A percentile compares a stretch with the other conserved stretches of the same genome.
Evolutionary conservation across 2,329 filamentous ascomycete species (phyloP).

Genomic region (Cadophora sp.): DNA sequence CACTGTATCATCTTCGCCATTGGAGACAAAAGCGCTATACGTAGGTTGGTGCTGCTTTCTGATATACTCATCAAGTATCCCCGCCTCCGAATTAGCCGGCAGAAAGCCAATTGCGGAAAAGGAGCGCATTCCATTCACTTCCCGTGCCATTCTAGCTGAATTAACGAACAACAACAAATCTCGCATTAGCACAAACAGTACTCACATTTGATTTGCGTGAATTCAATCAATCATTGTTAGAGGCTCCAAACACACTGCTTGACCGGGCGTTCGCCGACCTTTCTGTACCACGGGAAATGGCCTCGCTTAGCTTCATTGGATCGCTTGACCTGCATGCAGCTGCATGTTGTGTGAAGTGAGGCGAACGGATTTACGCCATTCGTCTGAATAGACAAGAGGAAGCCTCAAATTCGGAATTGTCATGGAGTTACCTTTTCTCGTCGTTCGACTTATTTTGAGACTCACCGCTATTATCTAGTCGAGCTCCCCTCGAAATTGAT

Average conservation of each 20-base stretch:
- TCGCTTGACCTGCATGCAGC: conserved; percentile 10
- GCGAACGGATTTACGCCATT: conserved; percentile 6
- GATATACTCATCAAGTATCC: no score
- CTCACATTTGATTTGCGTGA: neutral
- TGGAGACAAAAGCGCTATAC: no score
- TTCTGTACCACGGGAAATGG: neutral
- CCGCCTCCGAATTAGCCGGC: no score
- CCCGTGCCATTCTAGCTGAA: neutral
- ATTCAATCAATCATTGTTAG: neutral
- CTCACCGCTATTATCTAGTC: neutral
- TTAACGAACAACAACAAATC: neutral
- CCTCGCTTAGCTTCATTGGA: neutral
- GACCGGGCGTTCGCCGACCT: neutral
- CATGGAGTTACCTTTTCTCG: neutral
- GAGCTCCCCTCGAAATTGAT: neutral
- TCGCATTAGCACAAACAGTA: neutral
- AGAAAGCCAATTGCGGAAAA: no score
- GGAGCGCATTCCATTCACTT: neutral
- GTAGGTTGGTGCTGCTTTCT: no score
- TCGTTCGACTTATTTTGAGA: neutral
- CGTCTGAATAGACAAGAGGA: neutral
- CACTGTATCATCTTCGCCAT: no score
- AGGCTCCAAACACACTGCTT: neutral
- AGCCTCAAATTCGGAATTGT: neutral
- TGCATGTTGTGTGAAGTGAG: conserved; percentile 9